Base-by-base conservation (phyloP, 2,329 filamentous ascomycete genomes). In the Coniochaeta hoffmannii region DNA sequence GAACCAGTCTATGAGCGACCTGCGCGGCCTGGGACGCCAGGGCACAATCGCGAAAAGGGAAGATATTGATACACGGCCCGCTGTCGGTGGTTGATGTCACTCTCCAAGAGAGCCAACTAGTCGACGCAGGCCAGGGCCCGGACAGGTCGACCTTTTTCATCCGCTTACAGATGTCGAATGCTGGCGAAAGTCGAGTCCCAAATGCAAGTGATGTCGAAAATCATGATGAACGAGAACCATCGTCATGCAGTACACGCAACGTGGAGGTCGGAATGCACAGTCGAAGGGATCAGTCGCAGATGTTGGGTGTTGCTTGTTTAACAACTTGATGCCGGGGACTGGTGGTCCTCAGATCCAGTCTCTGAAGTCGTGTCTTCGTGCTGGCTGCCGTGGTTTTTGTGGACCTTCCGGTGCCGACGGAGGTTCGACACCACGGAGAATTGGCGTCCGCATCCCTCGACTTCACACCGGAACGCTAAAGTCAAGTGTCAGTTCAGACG, bases 391-490 rank as follows among this genome's bases (percentile, higher is more conserved):
- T 90, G 87, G 64, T 87, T 86, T 73, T 91, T 94, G 79, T 99
- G 94, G 50, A 97, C 93, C 75, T 97, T 97, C 68, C 90, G 88
- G 74, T 99, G 94, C 65, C 94, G 83, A 61, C 94, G 86, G 55
- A 97, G 77, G 70, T 99, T 99, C 46, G 92, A 97, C 22, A 97
- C 94, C 26, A 97, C 94, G 0, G 93, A 97, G 72, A 99, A 97
- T 67, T 96, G 90, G 64, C 94, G 87, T 36, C 93, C 93, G 68
- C 94, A 99, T 50, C 92, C 92, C 68, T 96, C 90, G 55, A 96
- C 89, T 65, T 97, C 90, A 67, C 94, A 97, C 24, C 87, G 87
- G 68, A 96, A 97, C 62, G 94, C 92, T 97, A 67, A 55, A 24
- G 7, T n/a, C 10, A 54, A 32, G n/a, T 50, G 10, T 35, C 17